These are phyloP conservation scores for Candida easanensis DNA, from an alignment of 805 yeast genomes.

Conservation along the genomic window DNA sequence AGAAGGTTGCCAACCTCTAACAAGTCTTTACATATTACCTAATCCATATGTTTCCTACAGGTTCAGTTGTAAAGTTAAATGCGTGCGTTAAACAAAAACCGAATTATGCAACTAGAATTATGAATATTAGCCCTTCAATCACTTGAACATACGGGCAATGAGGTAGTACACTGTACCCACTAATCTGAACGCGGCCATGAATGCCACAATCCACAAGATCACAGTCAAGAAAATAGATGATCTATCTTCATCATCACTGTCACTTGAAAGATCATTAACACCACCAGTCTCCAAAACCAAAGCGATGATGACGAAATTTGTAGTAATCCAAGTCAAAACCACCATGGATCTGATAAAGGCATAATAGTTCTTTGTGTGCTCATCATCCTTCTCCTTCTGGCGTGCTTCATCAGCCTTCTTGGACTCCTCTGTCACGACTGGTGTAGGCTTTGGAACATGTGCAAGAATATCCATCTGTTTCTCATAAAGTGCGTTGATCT, in stretches of 20 bases:
- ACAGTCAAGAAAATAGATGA: constrained; percentile 74
- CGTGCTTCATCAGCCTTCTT: constrained; percentile 32
- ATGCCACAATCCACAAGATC: constrained; percentile 90
- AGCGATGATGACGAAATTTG: constrained; percentile 79
- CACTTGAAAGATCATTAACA: constrained; percentile 38
- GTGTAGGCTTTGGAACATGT: constrained; percentile 28
- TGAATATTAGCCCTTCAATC: no score
- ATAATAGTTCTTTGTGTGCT: constrained; percentile 74
- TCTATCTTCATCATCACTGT: constrained; percentile 27
- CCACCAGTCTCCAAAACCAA: constrained; percentile 87
- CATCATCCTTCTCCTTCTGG: constrained; percentile 37
- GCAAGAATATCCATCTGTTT: constrained; percentile 60
- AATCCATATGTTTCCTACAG: no score
- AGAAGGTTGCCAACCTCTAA: no score
- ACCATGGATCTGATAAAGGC: constrained; percentile 89
- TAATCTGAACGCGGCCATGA: constrained; percentile 80
- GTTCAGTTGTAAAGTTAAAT: no score
- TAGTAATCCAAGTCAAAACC: constrained; percentile 84
- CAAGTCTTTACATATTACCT: no score
- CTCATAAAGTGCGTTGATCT: constrained; percentile 72
- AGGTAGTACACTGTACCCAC: constrained; percentile 69
- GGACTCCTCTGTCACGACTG: constrained; percentile 28
- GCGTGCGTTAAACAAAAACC: no score
- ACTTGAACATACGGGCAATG: constrained; percentile 32
- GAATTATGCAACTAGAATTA: no score